Percentiles rank a stretch among this genome's conserved stretches.
Conservation (phyloP, 2,329 filamentous ascomycete species). For the Neofusicoccum parvum region DNA sequence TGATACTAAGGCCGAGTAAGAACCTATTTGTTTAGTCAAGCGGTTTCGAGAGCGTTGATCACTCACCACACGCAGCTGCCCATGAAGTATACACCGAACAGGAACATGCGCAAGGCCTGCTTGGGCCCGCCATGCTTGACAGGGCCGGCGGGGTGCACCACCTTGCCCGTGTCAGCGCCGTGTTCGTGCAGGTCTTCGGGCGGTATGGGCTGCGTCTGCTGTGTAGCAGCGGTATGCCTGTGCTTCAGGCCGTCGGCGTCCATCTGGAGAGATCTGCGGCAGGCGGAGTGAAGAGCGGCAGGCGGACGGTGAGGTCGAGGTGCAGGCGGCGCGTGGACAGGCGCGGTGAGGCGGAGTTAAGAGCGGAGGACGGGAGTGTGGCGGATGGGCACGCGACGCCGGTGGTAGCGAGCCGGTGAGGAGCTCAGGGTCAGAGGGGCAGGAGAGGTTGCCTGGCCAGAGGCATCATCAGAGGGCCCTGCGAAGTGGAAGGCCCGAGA, state of each 20-base stretch:
- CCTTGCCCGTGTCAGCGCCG: slow-evolving; percentile 1
- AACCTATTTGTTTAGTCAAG: slow-evolving; percentile 1
- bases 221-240: slow-evolving; percentile 27
- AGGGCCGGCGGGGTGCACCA: slow-evolving; percentile 38
- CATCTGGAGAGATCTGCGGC: slow-evolving; percentile 26
- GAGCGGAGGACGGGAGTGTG: not conserved
- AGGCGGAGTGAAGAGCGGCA: slow-evolving; percentile 16
- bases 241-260: slow-evolving; percentile 34
- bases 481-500: slow-evolving; percentile 4
- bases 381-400: slow-evolving; percentile 6
- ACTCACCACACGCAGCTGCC: slow-evolving; percentile 44
- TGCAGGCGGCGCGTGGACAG: slow-evolving; percentile 10
- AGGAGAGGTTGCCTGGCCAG: slow-evolving; percentile 13
- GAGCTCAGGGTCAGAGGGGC: slow-evolving; percentile 13
- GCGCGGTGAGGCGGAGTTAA: slow-evolving; percentile 5
- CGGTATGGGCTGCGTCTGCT: slow-evolving; percentile 3
- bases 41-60: slow-evolving; percentile 21
- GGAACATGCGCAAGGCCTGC: slow-evolving; percentile 47
- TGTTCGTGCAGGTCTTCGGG: slow-evolving; percentile 5
- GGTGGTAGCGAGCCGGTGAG: not conserved
- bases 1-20: slow-evolving; percentile 41
- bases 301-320: slow-evolving; percentile 9
- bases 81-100: slow-evolving; percentile 51
- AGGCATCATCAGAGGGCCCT: not conserved
- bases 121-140: slow-evolving; percentile 46